phyloP scores from a whole-genome alignment of 2,329 filamentous ascomycete genomes.

The Alternaria metachromatica region DNA sequence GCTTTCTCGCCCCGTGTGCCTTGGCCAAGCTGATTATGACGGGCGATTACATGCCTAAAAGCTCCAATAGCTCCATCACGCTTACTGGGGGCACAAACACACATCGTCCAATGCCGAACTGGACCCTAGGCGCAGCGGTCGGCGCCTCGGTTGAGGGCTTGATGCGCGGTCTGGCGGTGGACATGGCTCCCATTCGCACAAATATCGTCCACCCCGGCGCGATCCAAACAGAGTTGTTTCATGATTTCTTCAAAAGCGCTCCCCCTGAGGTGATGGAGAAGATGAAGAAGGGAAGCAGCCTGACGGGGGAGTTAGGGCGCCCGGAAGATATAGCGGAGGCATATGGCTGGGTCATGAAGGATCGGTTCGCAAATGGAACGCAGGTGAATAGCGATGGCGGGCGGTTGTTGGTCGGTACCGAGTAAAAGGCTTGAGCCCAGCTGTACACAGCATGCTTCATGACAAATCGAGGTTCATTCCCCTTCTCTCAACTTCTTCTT shows the following conservation, averaged over 20 bases:
- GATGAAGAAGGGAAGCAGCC: constrained; percentile 23
- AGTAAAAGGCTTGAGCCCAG: not conserved
- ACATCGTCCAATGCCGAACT: constrained; percentile 44
- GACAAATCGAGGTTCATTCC: constrained; percentile 18
- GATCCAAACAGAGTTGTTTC: constrained; percentile 51
- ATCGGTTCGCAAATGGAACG: constrained; percentile 49
- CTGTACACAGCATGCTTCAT: not conserved
- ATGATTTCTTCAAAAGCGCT: constrained; percentile 24
- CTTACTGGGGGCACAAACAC: constrained; percentile 50
- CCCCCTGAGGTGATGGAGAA: constrained; percentile 21
- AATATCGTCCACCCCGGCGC: constrained; percentile 53
- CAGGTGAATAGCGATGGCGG: constrained; percentile 49
- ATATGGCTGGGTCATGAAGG: constrained; percentile 55
- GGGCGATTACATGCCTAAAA: constrained; percentile 42
- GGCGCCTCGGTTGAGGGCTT: constrained; percentile 42
- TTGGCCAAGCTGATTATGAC: constrained; percentile 50
- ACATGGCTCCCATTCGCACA: constrained; percentile 52
- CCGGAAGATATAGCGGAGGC: constrained; percentile 52
- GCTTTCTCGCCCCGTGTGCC: constrained; percentile 45
- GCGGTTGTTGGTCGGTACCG: constrained; percentile 28
- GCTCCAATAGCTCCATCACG: constrained; percentile 46
- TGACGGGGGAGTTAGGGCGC: constrained; percentile 32
- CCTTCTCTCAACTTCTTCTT: constrained; percentile 16
- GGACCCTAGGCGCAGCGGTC: constrained; percentile 36
- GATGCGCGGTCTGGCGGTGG: constrained; percentile 49